These are phyloP conservation scores for Hsuehochloa calcarea DNA, from an alignment of 176 grass and related monocot genomes.

Conservation along the genomic window DNA sequence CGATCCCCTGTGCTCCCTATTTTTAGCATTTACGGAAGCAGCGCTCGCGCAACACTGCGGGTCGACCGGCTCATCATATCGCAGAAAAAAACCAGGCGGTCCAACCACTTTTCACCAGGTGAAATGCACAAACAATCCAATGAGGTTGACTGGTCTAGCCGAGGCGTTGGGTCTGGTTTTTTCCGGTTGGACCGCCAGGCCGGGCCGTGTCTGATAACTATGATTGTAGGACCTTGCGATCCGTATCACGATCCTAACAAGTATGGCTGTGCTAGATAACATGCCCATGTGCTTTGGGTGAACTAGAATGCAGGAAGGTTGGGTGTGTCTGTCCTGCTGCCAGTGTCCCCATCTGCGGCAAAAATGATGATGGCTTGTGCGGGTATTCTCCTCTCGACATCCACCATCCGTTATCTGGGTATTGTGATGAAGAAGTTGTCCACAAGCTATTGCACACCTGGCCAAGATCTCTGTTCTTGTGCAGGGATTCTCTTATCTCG, in stretches of 20 bases:
- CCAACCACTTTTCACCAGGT: too few relatives aligned
- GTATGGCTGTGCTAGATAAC: background rate
- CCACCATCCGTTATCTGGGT: background rate
- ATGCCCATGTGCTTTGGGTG: background rate
- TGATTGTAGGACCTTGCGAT: background rate
- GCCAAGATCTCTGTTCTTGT: background rate
- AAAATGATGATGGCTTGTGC: background rate
- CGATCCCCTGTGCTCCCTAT: too few relatives aligned
- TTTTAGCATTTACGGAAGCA: too few relatives aligned
- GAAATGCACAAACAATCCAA: too few relatives aligned
- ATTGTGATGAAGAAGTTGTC: slow-evolving; percentile 2
- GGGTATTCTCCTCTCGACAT: background rate
- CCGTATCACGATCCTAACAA: background rate
- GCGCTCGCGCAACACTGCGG: too few relatives aligned
- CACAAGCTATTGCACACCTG: background rate
- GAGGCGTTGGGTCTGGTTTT: too few relatives aligned
- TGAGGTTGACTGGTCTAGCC: too few relatives aligned
- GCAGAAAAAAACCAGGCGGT: too few relatives aligned
- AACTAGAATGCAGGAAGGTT: background rate
- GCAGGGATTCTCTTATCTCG: background rate
- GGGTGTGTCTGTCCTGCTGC: slow-evolving; percentile 12
- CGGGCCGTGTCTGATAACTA: too few relatives aligned
- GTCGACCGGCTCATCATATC: too few relatives aligned
- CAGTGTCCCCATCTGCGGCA: background rate
- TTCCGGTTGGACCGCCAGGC: too few relatives aligned